Percentiles rank a stretch among this genome's conserved stretches.
phyloP scores from a whole-genome alignment of 176 grass and related monocot species.

The Hsuehochloa calcarea region DNA sequence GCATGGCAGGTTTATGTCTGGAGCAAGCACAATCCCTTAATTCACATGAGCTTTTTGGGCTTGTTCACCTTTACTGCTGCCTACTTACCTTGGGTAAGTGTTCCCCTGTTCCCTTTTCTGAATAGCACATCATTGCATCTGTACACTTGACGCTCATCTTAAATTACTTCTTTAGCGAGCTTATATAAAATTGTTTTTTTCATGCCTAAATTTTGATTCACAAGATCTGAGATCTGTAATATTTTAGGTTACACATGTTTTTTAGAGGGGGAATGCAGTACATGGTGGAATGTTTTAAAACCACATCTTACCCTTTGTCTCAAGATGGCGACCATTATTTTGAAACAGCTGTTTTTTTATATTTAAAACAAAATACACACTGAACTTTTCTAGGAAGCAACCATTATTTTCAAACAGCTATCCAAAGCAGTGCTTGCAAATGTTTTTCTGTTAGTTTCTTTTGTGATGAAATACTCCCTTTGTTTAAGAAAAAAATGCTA shows the following conservation, averaged over 20 bases:
- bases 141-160: conserved; percentile 3
- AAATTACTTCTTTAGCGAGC: conserved; percentile 5
- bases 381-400: background rate
- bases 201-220: background rate
- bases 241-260: background rate
- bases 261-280: background rate
- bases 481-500: background rate
- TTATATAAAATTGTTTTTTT: background rate
- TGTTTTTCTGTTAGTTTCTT: background rate
- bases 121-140: background rate
- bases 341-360: background rate
- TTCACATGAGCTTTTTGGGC: conserved; percentile 98
- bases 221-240: conserved; percentile 12
- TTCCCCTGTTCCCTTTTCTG: background rate
- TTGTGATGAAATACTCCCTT: background rate
- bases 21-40: conserved; percentile 98
- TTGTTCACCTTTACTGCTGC: conserved; percentile 98
- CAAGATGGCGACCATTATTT: background rate
- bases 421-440: background rate
- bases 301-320: background rate
- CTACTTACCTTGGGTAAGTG: conserved; percentile 89
- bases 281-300: background rate
- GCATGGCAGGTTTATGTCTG: conserved; percentile 89
- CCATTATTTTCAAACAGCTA: background rate
- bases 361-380: background rate